Evolutionary conservation across 352 stramenopile species (phyloP).

Genomic region (Phytophthora pluvialis): DNA sequence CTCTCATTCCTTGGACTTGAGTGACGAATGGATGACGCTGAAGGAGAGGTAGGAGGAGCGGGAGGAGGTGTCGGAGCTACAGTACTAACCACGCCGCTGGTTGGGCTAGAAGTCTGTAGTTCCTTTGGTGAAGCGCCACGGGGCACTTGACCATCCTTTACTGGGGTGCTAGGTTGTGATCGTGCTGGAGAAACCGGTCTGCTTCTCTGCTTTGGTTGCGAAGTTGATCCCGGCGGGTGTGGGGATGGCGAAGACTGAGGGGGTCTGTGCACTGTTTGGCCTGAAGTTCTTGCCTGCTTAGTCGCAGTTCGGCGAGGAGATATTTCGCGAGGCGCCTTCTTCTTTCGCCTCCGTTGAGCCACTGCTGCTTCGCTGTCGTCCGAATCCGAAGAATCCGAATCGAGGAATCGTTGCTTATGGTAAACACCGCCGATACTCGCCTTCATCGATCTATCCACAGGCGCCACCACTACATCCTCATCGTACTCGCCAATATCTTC

Average conservation of each 20-base stretch:
- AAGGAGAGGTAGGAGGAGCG: slow-evolving; percentile 9
- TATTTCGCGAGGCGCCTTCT: slow-evolving; percentile 6
- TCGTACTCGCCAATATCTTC: slow-evolving; percentile 46
- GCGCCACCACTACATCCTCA: slow-evolving; percentile 62
- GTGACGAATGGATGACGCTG: slow-evolving; percentile 6
- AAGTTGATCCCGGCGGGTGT: slow-evolving; percentile 5
- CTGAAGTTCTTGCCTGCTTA: slow-evolving; percentile 14
- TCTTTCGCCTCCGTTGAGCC: slow-evolving; percentile 10
- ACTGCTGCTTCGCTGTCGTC: slow-evolving; percentile 29
- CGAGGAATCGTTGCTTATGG: slow-evolving; percentile 82
- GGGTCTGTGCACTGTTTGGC: not conserved
- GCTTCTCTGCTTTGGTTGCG: slow-evolving; percentile 19
- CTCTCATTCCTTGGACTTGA: slow-evolving; percentile 15
- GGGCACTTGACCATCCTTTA: slow-evolving; percentile 1
- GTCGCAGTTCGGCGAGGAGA: slow-evolving; percentile 7
- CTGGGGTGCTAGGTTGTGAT: slow-evolving; percentile 10
- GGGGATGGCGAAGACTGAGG: slow-evolving; percentile 7
- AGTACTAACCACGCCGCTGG: not conserved
- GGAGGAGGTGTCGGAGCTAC: slow-evolving; percentile 9
- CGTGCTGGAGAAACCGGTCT: slow-evolving; percentile 13
- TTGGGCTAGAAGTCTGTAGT: not conserved
- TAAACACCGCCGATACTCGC: slow-evolving; percentile 35
- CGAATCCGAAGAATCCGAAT: slow-evolving; percentile 66
- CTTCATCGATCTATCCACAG: slow-evolving; percentile 35
- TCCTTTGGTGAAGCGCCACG: slow-evolving; percentile 2